phyloP scores from a whole-genome alignment of 805 yeast genomes.

The Ogataea kodamae region DNA sequence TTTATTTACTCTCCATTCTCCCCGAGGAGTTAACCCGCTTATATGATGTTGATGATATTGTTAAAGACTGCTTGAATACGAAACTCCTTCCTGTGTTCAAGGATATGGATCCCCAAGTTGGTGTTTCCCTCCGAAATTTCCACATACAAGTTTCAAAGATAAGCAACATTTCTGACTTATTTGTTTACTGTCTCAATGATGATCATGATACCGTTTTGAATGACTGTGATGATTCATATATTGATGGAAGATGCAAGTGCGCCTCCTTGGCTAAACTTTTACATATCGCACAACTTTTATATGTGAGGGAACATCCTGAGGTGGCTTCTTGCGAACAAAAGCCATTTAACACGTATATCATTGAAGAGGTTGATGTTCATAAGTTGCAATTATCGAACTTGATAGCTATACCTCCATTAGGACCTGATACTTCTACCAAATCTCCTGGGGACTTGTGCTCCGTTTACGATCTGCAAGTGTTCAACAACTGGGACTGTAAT shows the following conservation, averaged over 20 bases:
- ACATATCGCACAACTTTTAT: conserved; percentile 40
- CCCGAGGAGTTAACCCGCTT: conserved; percentile 16
- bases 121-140: conserved; percentile 78
- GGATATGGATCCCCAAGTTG: conserved; percentile 63
- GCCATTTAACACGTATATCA: conserved; percentile 29
- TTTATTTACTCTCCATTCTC: conserved; percentile 30
- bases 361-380: conserved; percentile 20
- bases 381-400: conserved; percentile 21
- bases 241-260: conserved; percentile 34
- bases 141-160: conserved; percentile 82
- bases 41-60: conserved; percentile 30
- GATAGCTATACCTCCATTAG: conserved; percentile 29
- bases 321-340: conserved; percentile 9
- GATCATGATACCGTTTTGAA: conserved; percentile 29
- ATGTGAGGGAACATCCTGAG: conserved; percentile 26
- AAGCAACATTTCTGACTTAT: conserved; percentile 68
- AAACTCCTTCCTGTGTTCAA: conserved; percentile 51
- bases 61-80: conserved; percentile 41
- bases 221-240: conserved; percentile 11
- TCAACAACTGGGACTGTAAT: conserved; percentile 65
- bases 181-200: conserved; percentile 64
- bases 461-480: conserved; percentile 38
- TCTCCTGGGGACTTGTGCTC: conserved; percentile 30
- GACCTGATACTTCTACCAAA: conserved; percentile 23
- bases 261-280: conserved; percentile 38